phyloP scores from a whole-genome alignment of 306 rosid genomes.

The Phaseolus lunatus region DNA sequence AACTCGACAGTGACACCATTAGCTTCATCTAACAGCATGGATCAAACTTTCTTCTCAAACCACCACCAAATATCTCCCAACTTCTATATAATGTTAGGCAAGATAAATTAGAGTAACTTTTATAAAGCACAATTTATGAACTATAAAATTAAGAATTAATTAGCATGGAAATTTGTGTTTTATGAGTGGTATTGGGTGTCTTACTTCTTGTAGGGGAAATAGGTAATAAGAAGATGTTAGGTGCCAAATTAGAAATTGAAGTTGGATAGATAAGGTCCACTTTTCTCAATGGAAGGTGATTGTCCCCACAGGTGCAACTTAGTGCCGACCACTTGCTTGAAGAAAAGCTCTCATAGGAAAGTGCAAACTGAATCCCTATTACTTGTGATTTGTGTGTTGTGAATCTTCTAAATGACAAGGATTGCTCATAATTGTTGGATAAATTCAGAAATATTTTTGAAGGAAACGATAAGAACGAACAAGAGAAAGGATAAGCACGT shows the following conservation, averaged over 20 bases:
- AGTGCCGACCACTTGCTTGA: slow-evolving; percentile 48
- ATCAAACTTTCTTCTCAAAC: slow-evolving; percentile 48
- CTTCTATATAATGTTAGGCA: not conserved
- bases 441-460: slow-evolving; percentile 27
- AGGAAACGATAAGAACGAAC: slow-evolving; percentile 58
- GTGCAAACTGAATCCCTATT: slow-evolving; percentile 35
- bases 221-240: slow-evolving; percentile 9
- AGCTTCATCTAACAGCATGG: slow-evolving; percentile 49
- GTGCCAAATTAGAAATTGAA: slow-evolving; percentile 37
- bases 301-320: slow-evolving; percentile 51
- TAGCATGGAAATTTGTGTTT: not conserved
- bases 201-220: not conserved
- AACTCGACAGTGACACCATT: slow-evolving; percentile 53
- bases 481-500: slow-evolving; percentile 58
- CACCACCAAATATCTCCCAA: slow-evolving; percentile 47
- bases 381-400: slow-evolving; percentile 23
- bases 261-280: slow-evolving; percentile 13
- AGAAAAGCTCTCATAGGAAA: slow-evolving; percentile 21
- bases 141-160: slow-evolving; percentile 12
- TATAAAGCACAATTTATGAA: not conserved
- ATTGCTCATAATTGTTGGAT: slow-evolving; percentile 52
- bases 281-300: not conserved
- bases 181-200: too few relatives aligned
- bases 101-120: not conserved
- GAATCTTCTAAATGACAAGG: slow-evolving; percentile 43